These are phyloP conservation scores for Wickerhamiella azymoides DNA, from an alignment of 805 yeast species.

Conservation along the genomic window DNA sequence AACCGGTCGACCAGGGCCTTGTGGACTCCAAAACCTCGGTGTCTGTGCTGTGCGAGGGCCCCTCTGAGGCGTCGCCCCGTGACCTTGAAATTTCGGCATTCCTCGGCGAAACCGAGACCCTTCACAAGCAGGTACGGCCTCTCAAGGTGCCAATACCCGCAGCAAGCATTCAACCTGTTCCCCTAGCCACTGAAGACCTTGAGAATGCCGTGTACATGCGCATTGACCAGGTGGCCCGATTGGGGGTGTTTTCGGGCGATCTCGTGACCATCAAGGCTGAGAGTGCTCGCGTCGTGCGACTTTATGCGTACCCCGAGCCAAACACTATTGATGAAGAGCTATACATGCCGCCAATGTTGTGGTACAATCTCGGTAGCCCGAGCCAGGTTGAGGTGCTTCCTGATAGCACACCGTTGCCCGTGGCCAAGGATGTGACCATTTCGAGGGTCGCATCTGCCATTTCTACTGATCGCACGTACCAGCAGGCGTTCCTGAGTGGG, in stretches of 20 bases:
- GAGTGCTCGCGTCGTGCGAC: conserved; percentile 26
- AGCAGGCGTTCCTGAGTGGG: conserved; percentile 45
- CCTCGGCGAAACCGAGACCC: conserved; percentile 4
- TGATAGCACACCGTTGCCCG: conserved; percentile 22
- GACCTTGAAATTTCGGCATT: conserved; percentile 19
- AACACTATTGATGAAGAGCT: conserved; percentile 31
- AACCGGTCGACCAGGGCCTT: conserved; percentile 63
- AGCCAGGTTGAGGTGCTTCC: conserved; percentile 14
- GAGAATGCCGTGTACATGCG: conserved; percentile 35
- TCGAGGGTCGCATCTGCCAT: conserved; percentile 56
- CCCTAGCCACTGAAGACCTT: conserved; percentile 29
- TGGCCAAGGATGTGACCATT: conserved; percentile 52
- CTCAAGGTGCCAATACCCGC: conserved; percentile 10
- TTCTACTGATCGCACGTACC: conserved; percentile 50
- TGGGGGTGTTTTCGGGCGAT: conserved; percentile 63
- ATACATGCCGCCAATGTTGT: conserved; percentile 50
- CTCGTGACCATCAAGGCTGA: conserved; percentile 26
- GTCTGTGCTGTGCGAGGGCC: conserved; percentile 31
- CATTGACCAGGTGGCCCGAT: conserved; percentile 36
- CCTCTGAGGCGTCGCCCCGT: background rate
- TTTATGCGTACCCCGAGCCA: conserved; percentile 56
- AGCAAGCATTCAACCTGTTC: conserved; percentile 13
- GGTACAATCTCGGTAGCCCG: conserved; percentile 35
- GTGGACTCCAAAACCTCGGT: conserved; percentile 33
- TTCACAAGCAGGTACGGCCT: conserved; percentile 6